Evolutionary conservation across 352 stramenopile genomes (phyloP), one percentile per base, ranked within the genome.

Genomic region (Hyaloperonospora brassicae): DNA sequence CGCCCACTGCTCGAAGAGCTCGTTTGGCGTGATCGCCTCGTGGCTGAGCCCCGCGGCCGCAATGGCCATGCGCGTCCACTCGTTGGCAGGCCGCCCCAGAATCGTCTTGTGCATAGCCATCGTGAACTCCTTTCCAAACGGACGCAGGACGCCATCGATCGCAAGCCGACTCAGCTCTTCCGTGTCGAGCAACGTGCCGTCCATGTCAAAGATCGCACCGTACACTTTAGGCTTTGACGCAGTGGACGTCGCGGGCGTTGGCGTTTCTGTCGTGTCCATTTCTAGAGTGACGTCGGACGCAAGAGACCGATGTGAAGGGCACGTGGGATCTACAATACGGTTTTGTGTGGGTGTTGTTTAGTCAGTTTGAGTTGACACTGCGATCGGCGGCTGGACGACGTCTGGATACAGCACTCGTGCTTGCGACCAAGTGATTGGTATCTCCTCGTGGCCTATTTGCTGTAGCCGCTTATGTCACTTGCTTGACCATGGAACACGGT

Each of bases 121-220:
- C 8, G 74, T 71, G 65, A 84, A 85, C 48, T 71, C 57, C 46
- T 72, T 72, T n/a, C 79, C 82, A 42, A 83, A 73, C n/a, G 57
- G 66, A 22, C 62, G 66, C 25, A 82, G 61, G 41, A 83, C 66
- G 47, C 75, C 55, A 47, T 77, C 66, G 56, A 89, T 82, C 22
- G 79, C 64, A 11, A 76, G 57, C 47, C 76, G 66, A 47, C 79
- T 89, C 56, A 90, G 71, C 57, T 74, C 70, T 49, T 93, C 82
- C 24, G 79, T 89, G 60, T 93, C 82, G 55, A 93, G 67, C 42
- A 93, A 58, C 36, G 82, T 93, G 48, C 82, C 82, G 58, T 93
- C 82, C 59, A 92, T 76, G 60, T 92, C 81, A 53, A 92, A 92
- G 64, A 92, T 86, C 38, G 64, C 73, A 49, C 73, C 76, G 38